Percentiles rank a stretch among this genome's conserved stretches.
Evolutionary conservation across 2,329 filamentous ascomycete species (phyloP).

Genomic region (Ceratocystis papillata): DNA sequence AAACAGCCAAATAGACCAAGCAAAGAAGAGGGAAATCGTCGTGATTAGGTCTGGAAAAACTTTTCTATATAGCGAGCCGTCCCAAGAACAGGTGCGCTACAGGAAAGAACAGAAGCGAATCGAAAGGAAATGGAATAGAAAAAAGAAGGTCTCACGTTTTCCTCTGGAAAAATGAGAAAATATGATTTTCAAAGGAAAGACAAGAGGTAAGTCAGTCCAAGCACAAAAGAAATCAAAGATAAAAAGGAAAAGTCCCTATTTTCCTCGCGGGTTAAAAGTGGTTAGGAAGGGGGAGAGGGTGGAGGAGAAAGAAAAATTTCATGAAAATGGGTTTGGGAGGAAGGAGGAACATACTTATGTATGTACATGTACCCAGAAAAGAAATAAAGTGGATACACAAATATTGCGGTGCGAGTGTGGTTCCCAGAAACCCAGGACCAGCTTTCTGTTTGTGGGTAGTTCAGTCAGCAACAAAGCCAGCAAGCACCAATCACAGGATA

Average conservation of each 20-base stretch:
- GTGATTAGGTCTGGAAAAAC: conserved; percentile 8
- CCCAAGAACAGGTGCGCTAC: conserved; percentile 17
- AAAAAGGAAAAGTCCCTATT: conserved; percentile 21
- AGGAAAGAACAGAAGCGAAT: conserved; percentile 28
- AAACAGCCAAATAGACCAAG: neutral
- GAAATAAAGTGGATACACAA: conserved; percentile 30
- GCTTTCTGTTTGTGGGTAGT: conserved; percentile 6
- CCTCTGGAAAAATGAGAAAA: conserved; percentile 40
- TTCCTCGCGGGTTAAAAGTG: conserved; percentile 26
- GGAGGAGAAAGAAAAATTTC: conserved; percentile 29
- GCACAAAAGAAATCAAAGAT: conserved; percentile 23
- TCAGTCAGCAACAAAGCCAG: conserved; percentile 6
- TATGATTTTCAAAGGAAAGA: conserved; percentile 26
- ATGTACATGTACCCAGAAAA: conserved; percentile 25
- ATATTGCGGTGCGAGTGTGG: neutral
- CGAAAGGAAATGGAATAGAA: conserved; percentile 33
- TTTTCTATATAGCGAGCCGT: conserved; percentile 21
- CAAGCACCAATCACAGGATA: conserved; percentile 9
- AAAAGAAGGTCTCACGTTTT: conserved; percentile 33
- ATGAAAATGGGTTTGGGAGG: conserved; percentile 19
- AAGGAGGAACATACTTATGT: conserved; percentile 25
- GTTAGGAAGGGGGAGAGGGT: conserved; percentile 28
- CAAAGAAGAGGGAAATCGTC: neutral
- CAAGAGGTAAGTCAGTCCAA: conserved; percentile 25
- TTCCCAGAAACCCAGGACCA: neutral